Evolutionary conservation across 1,139 yeast genomes (phyloP), one percentile per base, ranked within the genome.

Genomic region (Scheffersomyces titani): DNA sequence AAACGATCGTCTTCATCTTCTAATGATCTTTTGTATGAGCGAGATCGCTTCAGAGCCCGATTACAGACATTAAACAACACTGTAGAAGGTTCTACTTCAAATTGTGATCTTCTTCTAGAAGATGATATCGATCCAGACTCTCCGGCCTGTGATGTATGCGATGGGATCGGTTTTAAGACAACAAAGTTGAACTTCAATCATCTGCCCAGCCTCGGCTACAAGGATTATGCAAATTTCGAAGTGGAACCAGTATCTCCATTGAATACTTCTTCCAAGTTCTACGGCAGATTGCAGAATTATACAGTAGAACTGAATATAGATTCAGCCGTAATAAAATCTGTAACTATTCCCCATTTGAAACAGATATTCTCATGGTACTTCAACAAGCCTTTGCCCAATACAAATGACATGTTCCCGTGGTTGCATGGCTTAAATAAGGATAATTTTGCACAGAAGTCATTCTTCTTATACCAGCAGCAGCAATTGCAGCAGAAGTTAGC

Each of bases 341-440:
- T 80, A 9, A 59, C 68, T 5, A 65, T 70, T 19, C 57, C 56
- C 0, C 79, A 80, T 51, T 66, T 82, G 40, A 64, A 67, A 44
- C 40, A 63, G 0, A 72, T 83, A 0, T 76, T 84, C 58, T 62
- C 68, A n/a, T 76, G 78, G 74, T 83, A 85, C 64, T 84, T 78
- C 74, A 61, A 79, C 57, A 71, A 79, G 7, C 82, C 85, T 1
- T 73, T 92, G 46, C 97, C 97, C 0, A 84, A 82, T 1, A 88
- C 94, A 16, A 82, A 77, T 30, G 70, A 67, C 7, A 84, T 92
- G 81, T 93, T 92, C 65, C 98, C 98, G 1, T 92, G 98, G 98
- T 78, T 91, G 49, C 97, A 92, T 69, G 96, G 97, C 0, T 72
- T 86, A 22, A 85, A 84, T 61, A 71, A 68, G 44, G 81, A 78